Conservation (phyloP, 306 rosid species). For the Dryas drummondii region DNA sequence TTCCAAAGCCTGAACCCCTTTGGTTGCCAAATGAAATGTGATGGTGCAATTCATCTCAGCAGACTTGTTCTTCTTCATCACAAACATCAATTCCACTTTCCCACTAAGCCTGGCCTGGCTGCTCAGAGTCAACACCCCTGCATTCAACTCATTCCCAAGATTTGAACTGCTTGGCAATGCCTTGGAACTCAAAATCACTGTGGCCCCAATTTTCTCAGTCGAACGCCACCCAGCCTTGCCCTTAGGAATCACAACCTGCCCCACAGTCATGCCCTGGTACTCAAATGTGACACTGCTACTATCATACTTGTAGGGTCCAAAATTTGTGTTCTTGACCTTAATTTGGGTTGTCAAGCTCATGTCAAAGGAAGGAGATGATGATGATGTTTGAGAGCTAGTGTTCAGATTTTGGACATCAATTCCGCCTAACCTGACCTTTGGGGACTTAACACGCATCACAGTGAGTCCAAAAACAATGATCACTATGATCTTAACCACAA, state of each 20-base stretch:
- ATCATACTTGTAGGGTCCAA: conserved; percentile 21
- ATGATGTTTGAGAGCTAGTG: neutral
- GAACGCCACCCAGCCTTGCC: conserved; percentile 18
- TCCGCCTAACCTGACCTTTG: neutral
- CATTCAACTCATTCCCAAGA: conserved; percentile 17
- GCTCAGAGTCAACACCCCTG: conserved; percentile 11
- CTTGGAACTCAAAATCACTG: conserved; percentile 1
- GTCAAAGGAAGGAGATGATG: conserved; percentile 3
- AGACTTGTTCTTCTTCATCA: conserved; percentile 24
- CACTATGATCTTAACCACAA: neutral
- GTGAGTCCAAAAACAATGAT: neutral
- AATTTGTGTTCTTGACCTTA: conserved; percentile 22
- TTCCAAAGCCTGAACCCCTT: neutral
- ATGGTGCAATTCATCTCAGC: conserved; percentile 20
- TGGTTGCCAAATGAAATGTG: neutral
- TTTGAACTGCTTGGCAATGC: neutral
- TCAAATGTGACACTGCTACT: conserved; percentile 9
- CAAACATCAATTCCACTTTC: conserved; percentile 12
- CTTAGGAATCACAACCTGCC: conserved; percentile 16
- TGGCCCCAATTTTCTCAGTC: conserved; percentile 12
- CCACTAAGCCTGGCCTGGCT: conserved; percentile 24
- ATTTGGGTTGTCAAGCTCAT: conserved; percentile 16
- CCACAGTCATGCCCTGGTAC: conserved; percentile 6
- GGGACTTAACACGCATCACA: neutral
- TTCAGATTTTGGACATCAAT: neutral